Base-by-base conservation (phyloP, 2,329 filamentous ascomycete species). In the Penicillium rolfsii region DNA sequence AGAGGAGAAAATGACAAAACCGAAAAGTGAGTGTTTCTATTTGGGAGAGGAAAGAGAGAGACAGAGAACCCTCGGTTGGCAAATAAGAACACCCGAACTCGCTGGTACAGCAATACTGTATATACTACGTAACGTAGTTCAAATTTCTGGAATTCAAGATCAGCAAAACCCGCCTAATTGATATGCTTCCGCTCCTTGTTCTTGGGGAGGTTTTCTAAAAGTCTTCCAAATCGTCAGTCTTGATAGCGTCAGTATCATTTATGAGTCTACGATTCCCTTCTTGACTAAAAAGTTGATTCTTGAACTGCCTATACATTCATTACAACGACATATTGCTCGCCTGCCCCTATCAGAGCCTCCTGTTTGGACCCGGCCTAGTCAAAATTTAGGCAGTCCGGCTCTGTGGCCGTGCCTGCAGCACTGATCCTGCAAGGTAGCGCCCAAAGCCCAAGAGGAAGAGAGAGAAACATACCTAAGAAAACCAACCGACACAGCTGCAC, bases 51-150 rank as follows among this genome's bases (percentile, higher is more conserved):
- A 26, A 24, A 19, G 24, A 9, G 43, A 28, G 52, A 48, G 49
- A 52, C 59, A 59, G 59, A 50, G 43, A 61, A 61, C 59, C 41
- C 35, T 22, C 16, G 36, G 36, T n/a, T 38, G 9, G 24, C n/a
- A 33, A 33, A 6, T 33, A 33, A 30, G n/a, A 26, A 52, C 16
- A 28, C 11, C 12, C 35, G 35, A 48, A n/a, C 26, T 14, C 12
- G 30, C 22, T 52, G n/a, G 14, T 9, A 24, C 33, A 35, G 49
- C 49, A 12, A 38, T 26, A 38, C 30, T 22, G 19, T 22, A 22
- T 22, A 22, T 22, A 22, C 19, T 22, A 22, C 19, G 19, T 22
- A 22, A 22, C 19, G 19, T 22, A 22, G 19, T 22, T 22, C 19
- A 22, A 22, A 22, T 1, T 22, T 22, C 19, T 22, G 19, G 19